phyloP scores from a whole-genome alignment of 371 early-diverging fungal species.

The Smittium culicis region DNA sequence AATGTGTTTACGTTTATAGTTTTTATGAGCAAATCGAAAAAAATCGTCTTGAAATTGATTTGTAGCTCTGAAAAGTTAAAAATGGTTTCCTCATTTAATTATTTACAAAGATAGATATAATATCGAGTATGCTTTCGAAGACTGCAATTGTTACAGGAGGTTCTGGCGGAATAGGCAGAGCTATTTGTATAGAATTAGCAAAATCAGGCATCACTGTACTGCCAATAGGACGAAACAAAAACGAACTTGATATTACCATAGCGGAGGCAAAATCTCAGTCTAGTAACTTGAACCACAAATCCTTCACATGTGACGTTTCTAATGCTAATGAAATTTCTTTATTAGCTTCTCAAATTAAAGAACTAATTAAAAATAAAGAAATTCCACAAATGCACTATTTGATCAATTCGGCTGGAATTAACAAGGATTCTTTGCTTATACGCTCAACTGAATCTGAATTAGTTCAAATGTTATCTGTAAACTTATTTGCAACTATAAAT shows the following conservation, averaged over 20 bases:
- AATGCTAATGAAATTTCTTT: not conserved
- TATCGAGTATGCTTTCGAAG: slow-evolving; percentile 16
- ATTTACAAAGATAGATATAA: too few relatives aligned
- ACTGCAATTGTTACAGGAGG: slow-evolving; percentile 50
- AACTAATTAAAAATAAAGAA: not conserved
- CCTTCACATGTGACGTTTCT: slow-evolving; percentile 6
- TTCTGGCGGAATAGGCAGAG: slow-evolving; percentile 59
- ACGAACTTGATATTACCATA: slow-evolving; percentile 5
- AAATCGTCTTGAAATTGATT: too few relatives aligned
- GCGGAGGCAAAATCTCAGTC: not conserved
- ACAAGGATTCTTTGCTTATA: slow-evolving; percentile 41
- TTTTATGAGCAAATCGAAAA: too few relatives aligned
- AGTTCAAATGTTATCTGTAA: slow-evolving; percentile 42
- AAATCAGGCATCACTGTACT: slow-evolving; percentile 39
- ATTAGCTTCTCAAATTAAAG: not conserved
- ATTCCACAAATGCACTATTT: slow-evolving; percentile 13
- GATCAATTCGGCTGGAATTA: slow-evolving; percentile 36
- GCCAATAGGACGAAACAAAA: slow-evolving; percentile 40
- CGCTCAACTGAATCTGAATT: slow-evolving; percentile 36
- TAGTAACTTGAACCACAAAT: not conserved
- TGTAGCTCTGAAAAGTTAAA: too few relatives aligned
- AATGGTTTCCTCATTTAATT: too few relatives aligned
- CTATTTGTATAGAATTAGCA: slow-evolving; percentile 46
- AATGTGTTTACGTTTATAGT: too few relatives aligned
- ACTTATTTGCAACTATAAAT: slow-evolving; percentile 58